Evolutionary conservation across 2,329 filamentous ascomycete species (phyloP).

Genomic region (Colletotrichum sidae): DNA sequence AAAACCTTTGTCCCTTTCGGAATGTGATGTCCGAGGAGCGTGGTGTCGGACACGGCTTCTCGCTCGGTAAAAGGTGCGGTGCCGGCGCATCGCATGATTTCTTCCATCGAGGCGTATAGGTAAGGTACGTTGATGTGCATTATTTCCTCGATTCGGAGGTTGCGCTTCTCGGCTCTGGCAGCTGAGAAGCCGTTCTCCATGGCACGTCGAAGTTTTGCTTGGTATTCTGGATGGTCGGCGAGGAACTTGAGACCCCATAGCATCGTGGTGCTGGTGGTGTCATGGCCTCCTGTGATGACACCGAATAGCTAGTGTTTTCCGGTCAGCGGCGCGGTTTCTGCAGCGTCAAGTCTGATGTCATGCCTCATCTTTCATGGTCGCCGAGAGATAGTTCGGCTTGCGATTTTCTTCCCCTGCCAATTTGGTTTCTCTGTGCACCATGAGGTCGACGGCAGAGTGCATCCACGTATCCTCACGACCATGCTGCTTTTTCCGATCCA

Average conservation of each 20-base stretch:
- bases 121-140: slow-evolving; percentile 40
- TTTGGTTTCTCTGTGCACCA: slow-evolving; percentile 29
- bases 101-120: slow-evolving; percentile 45
- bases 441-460: slow-evolving; percentile 30
- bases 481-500: neutral
- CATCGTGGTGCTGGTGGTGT: slow-evolving; percentile 44
- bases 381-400: slow-evolving; percentile 7
- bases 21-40: slow-evolving; percentile 41
- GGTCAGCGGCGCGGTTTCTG: neutral
- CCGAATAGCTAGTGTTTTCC: slow-evolving; percentile 40
- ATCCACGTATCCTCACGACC: slow-evolving; percentile 11
- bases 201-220: neutral
- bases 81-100: slow-evolving; percentile 43
- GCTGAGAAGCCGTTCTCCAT: slow-evolving; percentile 26
- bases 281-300: slow-evolving; percentile 45
- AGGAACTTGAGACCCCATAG: slow-evolving; percentile 43
- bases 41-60: slow-evolving; percentile 41
- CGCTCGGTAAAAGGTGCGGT: slow-evolving; percentile 41
- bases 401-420: slow-evolving; percentile 24
- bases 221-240: slow-evolving; percentile 12
- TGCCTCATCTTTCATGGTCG: slow-evolving; percentile 29
- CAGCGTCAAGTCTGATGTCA: too few relatives aligned
- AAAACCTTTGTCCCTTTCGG: slow-evolving; percentile 45
- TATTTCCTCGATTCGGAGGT: slow-evolving; percentile 40
- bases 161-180: slow-evolving; percentile 39